Base-by-base conservation (phyloP, 352 stramenopile species). In the Phytophthora crassamura region DNA sequence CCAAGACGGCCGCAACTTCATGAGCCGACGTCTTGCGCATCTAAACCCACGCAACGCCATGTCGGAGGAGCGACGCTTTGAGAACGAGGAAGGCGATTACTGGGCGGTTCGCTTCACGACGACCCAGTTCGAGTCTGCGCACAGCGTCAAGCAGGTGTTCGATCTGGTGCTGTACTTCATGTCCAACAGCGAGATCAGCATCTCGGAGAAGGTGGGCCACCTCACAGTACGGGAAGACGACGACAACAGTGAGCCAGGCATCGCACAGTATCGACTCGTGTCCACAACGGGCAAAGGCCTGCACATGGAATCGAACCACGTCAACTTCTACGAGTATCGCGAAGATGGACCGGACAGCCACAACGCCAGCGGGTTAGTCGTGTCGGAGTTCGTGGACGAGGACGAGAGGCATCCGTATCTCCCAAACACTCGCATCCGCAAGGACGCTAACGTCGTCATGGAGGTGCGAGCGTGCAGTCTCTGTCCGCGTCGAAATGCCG, bases 211-310 rank as follows among this genome's bases (percentile, higher is more conserved):
- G 14, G 63, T 81, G 32, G 77, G 74, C 4, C 58, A 73, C 46
- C 58, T 81, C 18, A 75, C 67, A 47, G 67, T 82, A 47, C 77
- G 77, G 18, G 72, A 83, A 41, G 65, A 77, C 49, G 74, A 81
- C 22, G 71, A 77, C 48, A 64, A 25, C 15, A 28, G 51, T 11
- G 43, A 57, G 12, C 43, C 51, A 16, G 65, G 70, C 4, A 53
- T 78, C 22, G 61, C 65, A 9, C 74, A 82, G 59, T 50, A 70
- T 32, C 75, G 75, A 1, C 34, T 82, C 12, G 59, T 81, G 5
- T 54, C 66, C 5, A 55, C 50, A 12, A 70, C 67, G 2, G 25
- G 41, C 0, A 49, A 62, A 11, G 48, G 60, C 0, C 39, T 74
- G 2, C 47, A 47, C 5, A 67, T 84, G 34, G 78, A 86, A 62